Evolutionary conservation across 140 eudicot genomes (phyloP).

Genomic region (Cichorium intybus): DNA sequence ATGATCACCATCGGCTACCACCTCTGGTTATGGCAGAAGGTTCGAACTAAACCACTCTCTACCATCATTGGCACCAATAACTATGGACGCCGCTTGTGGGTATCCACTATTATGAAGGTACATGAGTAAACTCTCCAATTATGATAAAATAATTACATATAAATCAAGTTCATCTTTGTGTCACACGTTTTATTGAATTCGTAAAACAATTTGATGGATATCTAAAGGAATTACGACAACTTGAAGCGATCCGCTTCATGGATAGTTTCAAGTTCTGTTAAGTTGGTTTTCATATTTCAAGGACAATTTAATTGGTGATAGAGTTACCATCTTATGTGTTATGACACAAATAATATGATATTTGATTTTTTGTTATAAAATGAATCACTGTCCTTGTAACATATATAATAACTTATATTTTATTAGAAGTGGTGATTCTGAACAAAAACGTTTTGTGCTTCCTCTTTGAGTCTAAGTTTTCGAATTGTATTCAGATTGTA

Average conservation of each 20-base stretch:
- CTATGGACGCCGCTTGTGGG: slow-evolving; percentile 75
- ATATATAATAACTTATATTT: no score
- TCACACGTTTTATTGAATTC: background rate
- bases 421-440: no score
- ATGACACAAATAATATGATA: background rate
- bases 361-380: background rate
- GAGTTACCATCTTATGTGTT: background rate
- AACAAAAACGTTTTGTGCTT: no score
- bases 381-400: no score
- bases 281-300: background rate
- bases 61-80: slow-evolving; percentile 81
- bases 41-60: slow-evolving; percentile 57
- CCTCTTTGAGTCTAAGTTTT: no score
- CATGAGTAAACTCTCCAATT: background rate
- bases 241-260: background rate
- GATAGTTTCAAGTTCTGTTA: background rate
- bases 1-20: slow-evolving; percentile 51
- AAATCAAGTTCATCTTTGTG: background rate
- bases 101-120: slow-evolving; percentile 83
- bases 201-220: background rate
- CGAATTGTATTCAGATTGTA: no score
- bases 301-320: background rate
- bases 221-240: background rate
- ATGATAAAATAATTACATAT: background rate
- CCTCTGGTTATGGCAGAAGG: slow-evolving; percentile 77